Evolutionary conservation across 805 yeast genomes (phyloP).

Genomic region (Limtongozyma cylindracea): DNA sequence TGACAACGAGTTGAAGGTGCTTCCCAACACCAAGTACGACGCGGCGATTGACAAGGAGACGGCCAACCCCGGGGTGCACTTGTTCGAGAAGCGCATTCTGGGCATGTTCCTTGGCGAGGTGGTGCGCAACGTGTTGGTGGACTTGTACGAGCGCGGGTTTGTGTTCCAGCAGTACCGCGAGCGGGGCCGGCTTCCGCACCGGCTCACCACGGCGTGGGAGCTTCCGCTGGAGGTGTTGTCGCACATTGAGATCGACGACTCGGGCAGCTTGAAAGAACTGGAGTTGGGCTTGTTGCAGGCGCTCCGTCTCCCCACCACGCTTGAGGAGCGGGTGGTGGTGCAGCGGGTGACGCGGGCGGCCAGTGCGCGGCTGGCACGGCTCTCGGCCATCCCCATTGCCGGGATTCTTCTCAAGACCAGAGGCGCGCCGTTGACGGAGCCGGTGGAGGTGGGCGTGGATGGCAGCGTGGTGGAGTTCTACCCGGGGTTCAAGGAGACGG

Average conservation of each 20-base stretch:
- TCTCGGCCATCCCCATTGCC: conserved; percentile 76
- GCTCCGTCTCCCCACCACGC: conserved; percentile 42
- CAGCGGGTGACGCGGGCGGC: conserved; percentile 57
- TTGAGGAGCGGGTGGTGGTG: conserved; percentile 48
- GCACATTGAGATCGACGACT: conserved; percentile 63
- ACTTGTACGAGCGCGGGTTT: conserved; percentile 30
- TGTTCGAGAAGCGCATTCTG: conserved; percentile 79
- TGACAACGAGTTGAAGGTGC: conserved; percentile 51
- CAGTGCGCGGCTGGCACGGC: conserved; percentile 69
- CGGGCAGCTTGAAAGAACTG: conserved; percentile 45
- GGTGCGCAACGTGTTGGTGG: conserved; percentile 46
- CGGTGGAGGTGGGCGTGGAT: conserved; percentile 85
- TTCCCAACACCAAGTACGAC: conserved; percentile 70
- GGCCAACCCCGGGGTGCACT: conserved; percentile 66
- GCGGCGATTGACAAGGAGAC: conserved; percentile 41
- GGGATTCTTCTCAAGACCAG: conserved; percentile 56
- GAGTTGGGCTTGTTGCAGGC: conserved; percentile 40
- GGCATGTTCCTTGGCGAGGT: conserved; percentile 91
- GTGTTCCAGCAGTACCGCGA: conserved; percentile 23
- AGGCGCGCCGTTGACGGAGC: conserved; percentile 21
- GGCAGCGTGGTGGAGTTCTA: conserved; percentile 87
- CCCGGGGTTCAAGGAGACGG: conserved; percentile 66
- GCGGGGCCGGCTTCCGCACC: conserved; percentile 25
- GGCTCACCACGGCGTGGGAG: conserved; percentile 54
- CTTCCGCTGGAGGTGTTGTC: conserved; percentile 71